Conservation (phyloP, 2,329 filamentous ascomycete species). For the Hawksworthiomyces lignivorus region DNA sequence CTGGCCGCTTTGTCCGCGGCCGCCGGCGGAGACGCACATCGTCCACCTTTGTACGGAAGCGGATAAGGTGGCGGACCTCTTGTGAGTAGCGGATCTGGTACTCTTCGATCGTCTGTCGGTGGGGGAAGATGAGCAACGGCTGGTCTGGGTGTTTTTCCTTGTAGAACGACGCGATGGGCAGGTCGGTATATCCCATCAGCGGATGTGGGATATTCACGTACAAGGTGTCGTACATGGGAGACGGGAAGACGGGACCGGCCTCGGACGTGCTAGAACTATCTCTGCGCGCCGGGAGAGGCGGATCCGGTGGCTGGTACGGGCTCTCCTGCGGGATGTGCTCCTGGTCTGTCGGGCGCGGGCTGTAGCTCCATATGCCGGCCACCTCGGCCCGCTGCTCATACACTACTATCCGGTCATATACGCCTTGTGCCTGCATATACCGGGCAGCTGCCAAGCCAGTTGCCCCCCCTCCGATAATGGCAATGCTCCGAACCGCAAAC, state of each 20-base stretch:
- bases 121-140: slow-evolving; percentile 59
- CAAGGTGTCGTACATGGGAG: slow-evolving; percentile 72
- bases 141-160: slow-evolving; percentile 28
- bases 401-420: slow-evolving; percentile 62
- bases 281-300: slow-evolving; percentile 51
- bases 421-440: slow-evolving; percentile 63
- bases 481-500: slow-evolving; percentile 54
- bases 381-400: slow-evolving; percentile 73
- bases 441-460: slow-evolving; percentile 72
- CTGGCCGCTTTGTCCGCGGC: not conserved
- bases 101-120: slow-evolving; percentile 58
- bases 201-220: slow-evolving; percentile 81
- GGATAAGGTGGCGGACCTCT: slow-evolving; percentile 59
- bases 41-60: slow-evolving; percentile 64
- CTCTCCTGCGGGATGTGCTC: slow-evolving; percentile 61
- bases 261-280: slow-evolving; percentile 13
- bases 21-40: slow-evolving; percentile 39
- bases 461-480: slow-evolving; percentile 77
- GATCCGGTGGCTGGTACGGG: slow-evolving; percentile 53
- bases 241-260: slow-evolving; percentile 55
- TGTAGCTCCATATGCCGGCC: slow-evolving; percentile 85
- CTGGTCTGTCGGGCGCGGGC: slow-evolving; percentile 37
- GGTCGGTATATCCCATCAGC: slow-evolving; percentile 74
- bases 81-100: slow-evolving; percentile 69
- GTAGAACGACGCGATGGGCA: slow-evolving; percentile 46